Evolutionary conservation across 1,284 basidiomycete species (phyloP), one percentile per base, ranked within the genome.

Genomic region (Ustilago curta): DNA sequence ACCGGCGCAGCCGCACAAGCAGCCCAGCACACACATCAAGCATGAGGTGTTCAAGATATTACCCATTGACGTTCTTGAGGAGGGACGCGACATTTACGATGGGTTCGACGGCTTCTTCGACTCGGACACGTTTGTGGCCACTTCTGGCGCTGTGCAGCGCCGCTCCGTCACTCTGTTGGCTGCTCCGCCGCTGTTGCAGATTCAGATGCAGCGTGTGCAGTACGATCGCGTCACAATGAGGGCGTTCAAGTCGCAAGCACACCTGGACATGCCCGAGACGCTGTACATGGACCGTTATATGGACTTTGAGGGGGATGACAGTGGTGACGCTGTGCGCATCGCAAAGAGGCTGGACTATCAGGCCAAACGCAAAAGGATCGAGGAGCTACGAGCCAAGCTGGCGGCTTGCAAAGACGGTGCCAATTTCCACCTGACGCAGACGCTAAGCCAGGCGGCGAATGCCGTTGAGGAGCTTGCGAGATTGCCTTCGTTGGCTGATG

Each of bases 181-280:
- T 64, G 88, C 95, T 23, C 96, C 96, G 1, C 93, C 94, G 1
- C 86, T 98, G 61, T 86, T 99, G 32, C 97, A 99, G 83, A 93
- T 99, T 52, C 96, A 98, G 84, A 89, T 99, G 35, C 80, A 98
- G 92, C 89, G 96, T 67, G 97, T 95, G 1, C 96, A 98, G 90
- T 99, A 96, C 87, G 95, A 99, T 84, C 89, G 94, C 16, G 91
- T 92, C 75, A 92, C 91, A 0, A 88, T 92, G 61, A 91, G 94
- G 71, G 91, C 95, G 18, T 95, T 92, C 87, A 99, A 99, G 86
- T 95, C 93, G 11, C 96, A 99, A 83, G 94, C 94, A 1, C 96
- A 95, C 82, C 90, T 99, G 74, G 92, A 91, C 78, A 96, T 97
- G 82, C 90, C 88, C 6, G 92, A 96, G 84, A 91, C 90, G 12